Base-by-base conservation (phyloP, 805 yeast genomes). In the Candida insectorum region DNA sequence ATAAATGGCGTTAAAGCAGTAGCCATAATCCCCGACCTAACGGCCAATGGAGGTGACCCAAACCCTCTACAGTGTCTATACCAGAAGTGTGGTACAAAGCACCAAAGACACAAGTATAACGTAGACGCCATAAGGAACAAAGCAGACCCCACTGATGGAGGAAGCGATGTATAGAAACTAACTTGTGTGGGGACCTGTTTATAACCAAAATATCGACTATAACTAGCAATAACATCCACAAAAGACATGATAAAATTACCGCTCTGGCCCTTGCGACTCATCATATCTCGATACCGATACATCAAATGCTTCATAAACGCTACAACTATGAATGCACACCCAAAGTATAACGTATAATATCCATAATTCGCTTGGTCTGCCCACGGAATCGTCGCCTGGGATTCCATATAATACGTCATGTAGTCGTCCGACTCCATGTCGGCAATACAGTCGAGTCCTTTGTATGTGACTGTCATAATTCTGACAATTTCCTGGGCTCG, bases 11-110 rank as follows among this genome's bases (percentile, higher is more conserved):
- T 60, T 28, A 75, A 52, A 0, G 77, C 75, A 20, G 65, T 55
- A 1, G 75, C 65, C 67, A 70, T 65, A 18, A 73, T 40, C 2
- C 80, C 81, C 1, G 79, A 58, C 30, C 81, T 51, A 1, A 72
- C 68, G 0, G 77, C 77, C 22, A 77, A 39, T 7, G 81, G 81
- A n/a, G 81, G 77, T 3, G 77, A 61, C 2, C 81, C 82, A 50
- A 75, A 75, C 0, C 75, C 77, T 4, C 54, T 22, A 48, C 82
- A 77, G 0, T 54, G 73, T 36, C 80, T 54, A 40, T 70, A 71
- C 65, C 71, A 74, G 30, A 63, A 62, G 33, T 68, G 73, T 5
- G 81, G 80, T 3, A 58, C 52, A n/a, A 50, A 62, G 40, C 68
- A 70, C 24, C 67, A 48, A 36, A 63, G 33, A 47, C 51, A 31